A percentile compares a stretch with the other conserved stretches of the same genome.
Conservation (phyloP, 768 basidiomycete genomes). For the Trametopsis cervina region DNA sequence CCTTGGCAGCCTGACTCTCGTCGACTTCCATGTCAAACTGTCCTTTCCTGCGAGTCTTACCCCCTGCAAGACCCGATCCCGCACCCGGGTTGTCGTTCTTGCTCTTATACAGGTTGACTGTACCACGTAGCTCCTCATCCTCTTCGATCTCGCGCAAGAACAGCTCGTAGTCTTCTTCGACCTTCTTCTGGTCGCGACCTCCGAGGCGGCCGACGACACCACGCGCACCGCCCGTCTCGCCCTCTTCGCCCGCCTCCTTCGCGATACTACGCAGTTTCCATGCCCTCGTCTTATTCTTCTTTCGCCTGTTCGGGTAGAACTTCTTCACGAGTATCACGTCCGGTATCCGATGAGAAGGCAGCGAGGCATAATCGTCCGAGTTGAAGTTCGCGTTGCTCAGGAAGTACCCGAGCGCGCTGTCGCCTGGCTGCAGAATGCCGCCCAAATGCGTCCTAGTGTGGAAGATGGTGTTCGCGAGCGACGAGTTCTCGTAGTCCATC, state of each 20-base stretch:
- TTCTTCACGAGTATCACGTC: conserved; percentile 94
- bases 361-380: conserved; percentile 71
- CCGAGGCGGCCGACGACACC: conserved; percentile 90
- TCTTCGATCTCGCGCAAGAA: conserved; percentile 95
- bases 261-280: conserved; percentile 93
- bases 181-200: conserved; percentile 84
- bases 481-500: conserved; percentile 61
- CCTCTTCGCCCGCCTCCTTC: conserved; percentile 85
- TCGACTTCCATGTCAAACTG: conserved; percentile 71
- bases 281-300: conserved; percentile 77
- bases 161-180: conserved; percentile 94
- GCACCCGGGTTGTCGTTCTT: conserved; percentile 48
- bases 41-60: conserved; percentile 34
- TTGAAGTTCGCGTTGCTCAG: conserved; percentile 90
- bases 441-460: conserved; percentile 98
- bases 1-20: conserved; percentile 26
- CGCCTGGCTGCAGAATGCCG: conserved; percentile 88
- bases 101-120: conserved; percentile 80
- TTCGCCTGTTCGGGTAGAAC: conserved; percentile 87
- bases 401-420: conserved; percentile 87
- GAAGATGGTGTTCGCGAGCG: conserved; percentile 69
- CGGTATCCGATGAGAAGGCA: conserved; percentile 65
- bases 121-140: conserved; percentile 82
- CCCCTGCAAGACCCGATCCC: conserved; percentile 29
- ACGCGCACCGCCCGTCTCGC: conserved; percentile 65